These are phyloP conservation scores for Madurella mycetomatis DNA, from an alignment of 2,329 filamentous ascomycete genomes.

Conservation along the genomic window DNA sequence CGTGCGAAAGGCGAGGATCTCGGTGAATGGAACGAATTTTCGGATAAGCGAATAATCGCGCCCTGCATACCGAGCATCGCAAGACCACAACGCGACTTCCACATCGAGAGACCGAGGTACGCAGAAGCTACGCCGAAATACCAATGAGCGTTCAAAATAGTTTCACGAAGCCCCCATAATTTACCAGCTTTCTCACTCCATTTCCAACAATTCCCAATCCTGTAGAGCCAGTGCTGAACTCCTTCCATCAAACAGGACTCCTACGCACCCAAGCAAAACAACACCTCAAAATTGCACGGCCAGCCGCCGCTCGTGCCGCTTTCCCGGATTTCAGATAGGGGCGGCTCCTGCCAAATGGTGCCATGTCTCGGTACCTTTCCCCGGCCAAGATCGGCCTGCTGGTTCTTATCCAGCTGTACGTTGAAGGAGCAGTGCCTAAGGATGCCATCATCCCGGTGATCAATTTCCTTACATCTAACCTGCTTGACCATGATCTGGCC, in stretches of 20 bases:
- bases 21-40: not conserved
- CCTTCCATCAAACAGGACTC: not conserved
- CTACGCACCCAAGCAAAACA: no score
- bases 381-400: constrained; percentile 82
- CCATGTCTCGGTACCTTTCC: constrained; percentile 80
- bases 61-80: not conserved
- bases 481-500: constrained; percentile 43
- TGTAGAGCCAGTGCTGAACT: not conserved
- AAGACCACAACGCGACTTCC: constrained; percentile 1
- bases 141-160: no score
- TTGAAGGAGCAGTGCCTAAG: constrained; percentile 52
- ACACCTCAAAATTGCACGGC: not conserved
- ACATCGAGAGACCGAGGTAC: not conserved
- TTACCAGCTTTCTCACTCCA: no score
- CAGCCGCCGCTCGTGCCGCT: not conserved
- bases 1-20: not conserved
- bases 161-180: no score
- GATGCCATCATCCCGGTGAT: constrained; percentile 39
- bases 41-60: constrained; percentile 6
- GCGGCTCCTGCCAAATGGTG: not conserved
- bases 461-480: constrained; percentile 39
- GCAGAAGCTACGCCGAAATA: no score
- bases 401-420: constrained; percentile 76
- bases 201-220: not conserved
- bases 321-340: no score